phyloP scores from a whole-genome alignment of 192 early-diverging fungal species.

The Paraglomus brasilianum region DNA sequence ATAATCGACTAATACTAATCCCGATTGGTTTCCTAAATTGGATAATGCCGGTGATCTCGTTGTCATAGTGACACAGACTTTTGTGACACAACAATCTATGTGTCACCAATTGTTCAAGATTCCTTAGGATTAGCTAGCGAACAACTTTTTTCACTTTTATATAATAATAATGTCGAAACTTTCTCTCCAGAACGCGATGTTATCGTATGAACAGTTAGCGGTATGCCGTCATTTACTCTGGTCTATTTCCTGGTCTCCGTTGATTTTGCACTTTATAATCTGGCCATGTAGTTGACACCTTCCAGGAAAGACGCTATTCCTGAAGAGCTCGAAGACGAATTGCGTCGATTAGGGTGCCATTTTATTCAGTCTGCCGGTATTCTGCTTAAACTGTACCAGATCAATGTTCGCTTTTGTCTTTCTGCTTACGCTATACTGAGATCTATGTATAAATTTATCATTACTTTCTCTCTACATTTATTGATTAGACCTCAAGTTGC shows the following conservation, averaged over 20 bases:
- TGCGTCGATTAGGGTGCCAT: slow-evolving; percentile 76
- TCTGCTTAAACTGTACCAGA: slow-evolving; percentile 66
- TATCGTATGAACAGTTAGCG: slow-evolving; percentile 68
- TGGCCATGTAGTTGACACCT: slow-evolving; percentile 45
- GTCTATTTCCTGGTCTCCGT: too few relatives aligned
- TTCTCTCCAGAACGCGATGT: slow-evolving; percentile 76
- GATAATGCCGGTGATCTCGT: too few relatives aligned
- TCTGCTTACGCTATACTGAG: slow-evolving; percentile 10
- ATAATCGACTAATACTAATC: too few relatives aligned
- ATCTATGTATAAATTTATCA: background rate
- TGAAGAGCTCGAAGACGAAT: slow-evolving; percentile 65
- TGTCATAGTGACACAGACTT: too few relatives aligned
- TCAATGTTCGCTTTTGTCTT: background rate
- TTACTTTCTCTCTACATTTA: background rate
- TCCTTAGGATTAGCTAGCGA: too few relatives aligned
- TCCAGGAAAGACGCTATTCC: slow-evolving; percentile 61
- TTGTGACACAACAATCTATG: too few relatives aligned
- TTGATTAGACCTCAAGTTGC: slow-evolving; percentile 80
- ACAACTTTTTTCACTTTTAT: too few relatives aligned
- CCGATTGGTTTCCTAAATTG: too few relatives aligned
- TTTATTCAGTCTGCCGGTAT: slow-evolving; percentile 84
- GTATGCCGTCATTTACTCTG: too few relatives aligned
- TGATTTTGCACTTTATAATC: too few relatives aligned
- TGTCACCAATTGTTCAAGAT: too few relatives aligned
- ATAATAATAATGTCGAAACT: slow-evolving; percentile 45